phyloP scores from a whole-genome alignment of 805 yeast species.

The Sugiyamaella chiloensis region DNA sequence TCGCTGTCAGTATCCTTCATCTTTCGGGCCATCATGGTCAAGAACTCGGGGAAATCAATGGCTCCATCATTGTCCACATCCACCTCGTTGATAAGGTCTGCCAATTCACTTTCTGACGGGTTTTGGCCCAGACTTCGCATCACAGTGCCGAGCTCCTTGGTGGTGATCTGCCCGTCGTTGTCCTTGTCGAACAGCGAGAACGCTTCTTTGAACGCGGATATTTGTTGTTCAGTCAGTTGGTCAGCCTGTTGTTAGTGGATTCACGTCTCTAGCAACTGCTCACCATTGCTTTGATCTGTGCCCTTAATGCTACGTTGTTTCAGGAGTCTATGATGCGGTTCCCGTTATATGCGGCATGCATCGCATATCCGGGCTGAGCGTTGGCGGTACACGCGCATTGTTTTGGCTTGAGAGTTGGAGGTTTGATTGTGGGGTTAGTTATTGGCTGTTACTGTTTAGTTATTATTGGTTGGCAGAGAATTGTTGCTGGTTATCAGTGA shows the following conservation, averaged over 20 bases:
- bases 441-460: no score
- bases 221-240: conserved; percentile 90
- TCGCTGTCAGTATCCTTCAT: conserved; percentile 96
- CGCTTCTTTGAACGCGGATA: conserved; percentile 96
- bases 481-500: no score
- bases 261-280: background rate
- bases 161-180: conserved; percentile 89
- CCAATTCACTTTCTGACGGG: conserved; percentile 93
- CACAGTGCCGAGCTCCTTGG: conserved; percentile 93
- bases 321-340: no score
- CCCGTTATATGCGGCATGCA: no score
- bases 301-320: no score
- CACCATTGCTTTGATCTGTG: conserved; percentile 1
- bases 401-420: no score
- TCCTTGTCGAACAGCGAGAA: conserved; percentile 96
- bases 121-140: conserved; percentile 99
- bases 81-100: conserved; percentile 96
- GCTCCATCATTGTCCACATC: conserved; percentile 93
- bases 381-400: no score
- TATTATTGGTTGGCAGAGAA: no score
- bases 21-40: conserved; percentile 86
- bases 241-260: conserved; percentile 49
- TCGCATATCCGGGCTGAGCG: no score
- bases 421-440: no score
- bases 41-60: conserved; percentile 77